These are phyloP conservation scores for Chlorella sorokiniana DNA, from an alignment of 139 green algal genomes.

Conservation along the genomic window DNA sequence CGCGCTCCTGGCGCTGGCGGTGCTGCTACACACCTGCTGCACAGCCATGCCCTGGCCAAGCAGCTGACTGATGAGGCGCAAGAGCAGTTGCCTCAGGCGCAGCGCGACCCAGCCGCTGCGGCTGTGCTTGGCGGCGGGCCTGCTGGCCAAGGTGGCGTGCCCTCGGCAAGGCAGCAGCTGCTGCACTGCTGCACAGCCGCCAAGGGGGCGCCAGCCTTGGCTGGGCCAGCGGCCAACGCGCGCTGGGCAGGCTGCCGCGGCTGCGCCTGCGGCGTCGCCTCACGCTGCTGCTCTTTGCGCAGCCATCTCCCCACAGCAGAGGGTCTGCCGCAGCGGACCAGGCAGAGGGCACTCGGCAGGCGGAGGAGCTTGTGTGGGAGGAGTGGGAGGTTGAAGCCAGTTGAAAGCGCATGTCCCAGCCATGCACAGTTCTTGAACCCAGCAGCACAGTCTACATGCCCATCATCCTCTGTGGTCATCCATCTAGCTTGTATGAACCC, in stretches of 20 bases:
- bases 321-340: neutral
- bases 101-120: neutral
- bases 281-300: neutral
- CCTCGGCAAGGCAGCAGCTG: neutral
- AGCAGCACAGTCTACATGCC: neutral
- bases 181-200: neutral
- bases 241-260: neutral
- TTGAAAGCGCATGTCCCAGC: neutral
- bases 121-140: neutral
- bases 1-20: neutral
- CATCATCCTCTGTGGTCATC: no score
- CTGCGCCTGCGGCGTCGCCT: slow-evolving; percentile 1
- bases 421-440: neutral
- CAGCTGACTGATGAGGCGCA: neutral
- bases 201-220: neutral
- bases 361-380: neutral
- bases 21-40: slow-evolving; percentile 9
- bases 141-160: neutral
- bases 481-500: no score
- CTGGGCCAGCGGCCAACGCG: neutral
- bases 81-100: neutral
- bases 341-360: neutral
- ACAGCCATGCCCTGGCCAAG: slow-evolving; percentile 10
- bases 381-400: neutral
- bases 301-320: neutral